A percentile compares a stretch with the other conserved stretches of the same genome.
These are phyloP conservation scores for Saturnispora mendoncae DNA, from an alignment of 805 yeast genomes.

Conservation along the genomic window DNA sequence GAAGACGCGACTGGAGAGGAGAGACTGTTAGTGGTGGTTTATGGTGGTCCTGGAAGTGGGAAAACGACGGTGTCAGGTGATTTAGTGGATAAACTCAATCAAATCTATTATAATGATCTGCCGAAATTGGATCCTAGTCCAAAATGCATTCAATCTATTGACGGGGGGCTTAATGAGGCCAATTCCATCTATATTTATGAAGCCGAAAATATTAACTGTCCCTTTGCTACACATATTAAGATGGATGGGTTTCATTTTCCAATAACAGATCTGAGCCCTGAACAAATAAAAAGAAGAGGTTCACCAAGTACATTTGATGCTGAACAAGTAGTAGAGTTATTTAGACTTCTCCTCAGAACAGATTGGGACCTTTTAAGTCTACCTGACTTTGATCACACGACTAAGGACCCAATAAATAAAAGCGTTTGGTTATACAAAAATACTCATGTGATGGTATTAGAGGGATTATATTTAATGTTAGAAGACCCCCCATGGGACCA, in stretches of 20 bases:
- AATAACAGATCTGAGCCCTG: conserved; percentile 34
- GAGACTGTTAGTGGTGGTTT: conserved; percentile 47
- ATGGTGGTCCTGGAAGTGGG: conserved; percentile 84
- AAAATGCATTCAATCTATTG: not conserved
- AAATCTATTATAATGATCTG: conserved; percentile 2
- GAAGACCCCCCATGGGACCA: conserved; percentile 50
- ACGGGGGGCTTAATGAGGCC: conserved; percentile 1
- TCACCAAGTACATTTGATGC: conserved; percentile 84
- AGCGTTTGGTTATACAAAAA: conserved; percentile 34
- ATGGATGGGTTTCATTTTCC: conserved; percentile 79
- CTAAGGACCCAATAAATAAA: conserved; percentile 60
- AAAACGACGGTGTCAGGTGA: conserved; percentile 56
- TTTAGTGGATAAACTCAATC: conserved; percentile 36
- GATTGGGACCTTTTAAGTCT: conserved; percentile 25
- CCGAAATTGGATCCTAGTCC: not conserved
- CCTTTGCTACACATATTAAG: conserved; percentile 42
- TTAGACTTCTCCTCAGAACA: conserved; percentile 21
- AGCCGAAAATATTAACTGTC: not conserved
- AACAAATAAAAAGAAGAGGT: conserved; percentile 63
- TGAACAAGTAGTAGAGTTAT: conserved; percentile 32
- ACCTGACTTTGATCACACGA: conserved; percentile 70
- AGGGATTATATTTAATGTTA: conserved; percentile 66
- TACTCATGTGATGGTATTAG: conserved; percentile 54
- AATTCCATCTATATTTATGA: conserved; percentile 6
- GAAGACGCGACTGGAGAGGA: not conserved